Percentiles rank a stretch among this genome's conserved stretches.
These are phyloP conservation scores for Jaenimonas drosophilae DNA, from an alignment of 208 protist genomes.

Conservation along the genomic window DNA sequence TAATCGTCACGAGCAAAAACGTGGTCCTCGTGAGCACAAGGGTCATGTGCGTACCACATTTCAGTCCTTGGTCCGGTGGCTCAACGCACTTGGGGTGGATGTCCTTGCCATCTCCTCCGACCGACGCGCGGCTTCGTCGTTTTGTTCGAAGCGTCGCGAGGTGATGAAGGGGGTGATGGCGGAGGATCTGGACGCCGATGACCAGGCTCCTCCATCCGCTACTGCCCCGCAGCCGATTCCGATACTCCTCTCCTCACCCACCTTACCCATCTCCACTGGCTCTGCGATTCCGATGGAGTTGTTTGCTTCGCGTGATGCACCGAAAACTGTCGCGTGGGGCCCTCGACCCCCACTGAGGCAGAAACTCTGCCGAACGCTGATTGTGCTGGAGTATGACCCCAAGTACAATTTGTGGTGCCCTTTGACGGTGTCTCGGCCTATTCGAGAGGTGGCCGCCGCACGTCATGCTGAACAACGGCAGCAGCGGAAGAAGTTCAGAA, in stretches of 20 bases:
- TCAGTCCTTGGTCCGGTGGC: slow-evolving; percentile 9
- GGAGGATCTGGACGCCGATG: background rate
- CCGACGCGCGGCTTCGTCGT: slow-evolving; percentile 24
- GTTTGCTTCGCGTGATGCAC: no score
- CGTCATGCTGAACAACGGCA: slow-evolving; percentile 4
- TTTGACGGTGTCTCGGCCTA: slow-evolving; percentile 15
- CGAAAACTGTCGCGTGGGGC: no score
- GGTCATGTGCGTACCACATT: background rate
- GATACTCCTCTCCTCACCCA: no score
- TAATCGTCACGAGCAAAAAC: no score
- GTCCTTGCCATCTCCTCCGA: slow-evolving; percentile 25
- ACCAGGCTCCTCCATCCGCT: background rate
- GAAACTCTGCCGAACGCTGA: slow-evolving; percentile 18
- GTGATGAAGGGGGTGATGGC: slow-evolving; percentile 9
- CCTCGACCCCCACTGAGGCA: no score
- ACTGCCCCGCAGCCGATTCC: no score
- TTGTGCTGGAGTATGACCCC: slow-evolving; percentile 41
- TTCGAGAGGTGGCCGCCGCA: slow-evolving; percentile 15
- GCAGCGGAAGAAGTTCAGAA: background rate
- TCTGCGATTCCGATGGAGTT: no score
- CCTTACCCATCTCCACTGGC: no score
- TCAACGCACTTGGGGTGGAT: slow-evolving; percentile 35
- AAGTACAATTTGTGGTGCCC: slow-evolving; percentile 33
- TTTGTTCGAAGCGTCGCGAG: slow-evolving; percentile 20
- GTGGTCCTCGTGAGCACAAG: no score